A percentile compares a stretch with the other conserved stretches of the same genome.
Evolutionary conservation across 805 yeast genomes (phyloP).

Genomic region (Kazachstania kunashirensis): DNA sequence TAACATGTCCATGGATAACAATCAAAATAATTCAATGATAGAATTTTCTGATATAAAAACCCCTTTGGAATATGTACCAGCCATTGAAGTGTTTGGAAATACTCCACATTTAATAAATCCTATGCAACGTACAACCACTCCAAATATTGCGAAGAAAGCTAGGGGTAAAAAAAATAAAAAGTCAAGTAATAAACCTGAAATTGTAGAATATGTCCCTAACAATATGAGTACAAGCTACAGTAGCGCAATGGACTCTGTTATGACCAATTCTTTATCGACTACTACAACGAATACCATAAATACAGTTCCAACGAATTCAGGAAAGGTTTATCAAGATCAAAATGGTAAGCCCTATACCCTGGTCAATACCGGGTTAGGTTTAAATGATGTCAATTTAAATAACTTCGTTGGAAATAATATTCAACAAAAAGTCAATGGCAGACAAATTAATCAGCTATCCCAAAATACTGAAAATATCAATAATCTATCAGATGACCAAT

Average conservation of each 20-base stretch:
- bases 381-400: slow-evolving; percentile 6
- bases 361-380: slow-evolving; percentile 7
- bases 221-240: slow-evolving; percentile 17
- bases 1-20: slow-evolving; percentile 1
- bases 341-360: background rate
- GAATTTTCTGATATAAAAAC: slow-evolving; percentile 13
- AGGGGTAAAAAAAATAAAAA: background rate
- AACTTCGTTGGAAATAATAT: background rate
- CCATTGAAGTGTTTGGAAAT: slow-evolving; percentile 11
- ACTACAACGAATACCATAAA: slow-evolving; percentile 6
- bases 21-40: slow-evolving; percentile 8
- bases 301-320: slow-evolving; percentile 2
- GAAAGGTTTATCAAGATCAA: background rate
- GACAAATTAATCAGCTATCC: background rate
- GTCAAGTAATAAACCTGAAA: slow-evolving; percentile 4
- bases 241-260: slow-evolving; percentile 19
- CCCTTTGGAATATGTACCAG: slow-evolving; percentile 11
- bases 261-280: slow-evolving; percentile 20
- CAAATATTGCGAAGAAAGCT: background rate
- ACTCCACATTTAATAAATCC: no score
- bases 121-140: background rate
- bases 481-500: slow-evolving; percentile 6
- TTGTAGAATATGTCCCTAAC: slow-evolving; percentile 8
- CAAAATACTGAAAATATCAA: background rate
- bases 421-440: background rate